Conservation (phyloP, 352 stramenopile genomes). For the Blastocystis sp. region DNA sequence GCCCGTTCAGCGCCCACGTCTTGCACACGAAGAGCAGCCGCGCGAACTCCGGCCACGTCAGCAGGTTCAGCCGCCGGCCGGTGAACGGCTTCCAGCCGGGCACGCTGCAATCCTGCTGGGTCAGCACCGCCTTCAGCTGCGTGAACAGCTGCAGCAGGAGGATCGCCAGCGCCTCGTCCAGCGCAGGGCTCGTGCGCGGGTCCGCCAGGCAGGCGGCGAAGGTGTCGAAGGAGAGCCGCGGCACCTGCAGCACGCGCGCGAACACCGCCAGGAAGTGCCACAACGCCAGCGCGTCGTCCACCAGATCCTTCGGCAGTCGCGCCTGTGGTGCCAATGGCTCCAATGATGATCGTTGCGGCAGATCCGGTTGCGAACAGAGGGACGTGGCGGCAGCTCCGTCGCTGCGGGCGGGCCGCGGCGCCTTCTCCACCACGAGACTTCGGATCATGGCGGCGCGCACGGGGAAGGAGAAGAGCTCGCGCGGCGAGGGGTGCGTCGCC, state of each 20-base stretch:
- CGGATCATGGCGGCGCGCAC: neutral
- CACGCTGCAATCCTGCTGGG: neutral
- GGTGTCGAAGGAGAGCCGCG: constrained; percentile 15
- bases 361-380: no score
- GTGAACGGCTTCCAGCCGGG: constrained; percentile 56
- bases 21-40: constrained; percentile 56
- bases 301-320: neutral
- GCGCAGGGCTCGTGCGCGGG: neutral
- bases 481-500: neutral
- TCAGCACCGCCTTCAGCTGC: constrained; percentile 34
- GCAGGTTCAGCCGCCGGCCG: neutral
- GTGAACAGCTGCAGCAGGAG: constrained; percentile 42
- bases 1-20: constrained; percentile 4
- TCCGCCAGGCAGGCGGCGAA: constrained; percentile 10
- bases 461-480: neutral
- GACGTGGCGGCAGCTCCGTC: no score
- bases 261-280: constrained; percentile 59
- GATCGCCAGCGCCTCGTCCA: constrained; percentile 10
- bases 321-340: neutral
- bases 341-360: neutral
- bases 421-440: neutral
- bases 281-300: neutral
- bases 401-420: no score
- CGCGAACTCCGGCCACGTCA: constrained; percentile 65
- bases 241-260: constrained; percentile 3